These are phyloP conservation scores for Wickerhamiella bombiphila DNA, from an alignment of 805 yeast species.

Conservation along the genomic window DNA sequence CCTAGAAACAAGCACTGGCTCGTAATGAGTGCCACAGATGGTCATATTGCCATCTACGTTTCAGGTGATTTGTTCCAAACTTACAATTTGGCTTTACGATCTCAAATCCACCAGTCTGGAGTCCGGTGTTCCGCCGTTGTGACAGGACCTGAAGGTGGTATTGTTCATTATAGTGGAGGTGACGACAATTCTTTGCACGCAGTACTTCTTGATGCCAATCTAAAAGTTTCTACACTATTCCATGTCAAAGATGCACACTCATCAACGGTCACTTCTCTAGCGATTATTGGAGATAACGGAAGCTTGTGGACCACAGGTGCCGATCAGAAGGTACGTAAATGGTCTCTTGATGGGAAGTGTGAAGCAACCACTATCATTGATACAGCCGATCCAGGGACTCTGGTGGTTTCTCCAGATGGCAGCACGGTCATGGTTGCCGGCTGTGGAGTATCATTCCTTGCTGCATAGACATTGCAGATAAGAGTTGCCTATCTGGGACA, in stretches of 20 bases:
- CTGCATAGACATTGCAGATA: no score
- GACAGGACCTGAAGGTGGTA: constrained; percentile 7
- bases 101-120: constrained; percentile 71
- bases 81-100: constrained; percentile 11
- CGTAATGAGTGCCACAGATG: constrained; percentile 69
- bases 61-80: constrained; percentile 21
- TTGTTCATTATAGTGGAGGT: constrained; percentile 59
- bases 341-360: constrained; percentile 33
- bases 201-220: constrained; percentile 24
- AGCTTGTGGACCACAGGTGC: constrained; percentile 57
- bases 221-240: constrained; percentile 17
- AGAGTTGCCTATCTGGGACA: no score
- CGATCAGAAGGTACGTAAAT: constrained; percentile 61
- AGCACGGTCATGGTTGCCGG: constrained; percentile 5
- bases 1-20: constrained; percentile 22
- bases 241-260: constrained; percentile 51
- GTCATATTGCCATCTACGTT: constrained; percentile 52
- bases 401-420: constrained; percentile 23
- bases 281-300: constrained; percentile 16
- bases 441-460: neutral
- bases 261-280: constrained; percentile 65
- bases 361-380: constrained; percentile 47
- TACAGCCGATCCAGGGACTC: constrained; percentile 80
- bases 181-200: constrained; percentile 70
- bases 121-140: constrained; percentile 44